These are phyloP conservation scores for Verticillium zaregamsianum DNA, from an alignment of 2,329 filamentous ascomycete genomes.

Conservation along the genomic window DNA sequence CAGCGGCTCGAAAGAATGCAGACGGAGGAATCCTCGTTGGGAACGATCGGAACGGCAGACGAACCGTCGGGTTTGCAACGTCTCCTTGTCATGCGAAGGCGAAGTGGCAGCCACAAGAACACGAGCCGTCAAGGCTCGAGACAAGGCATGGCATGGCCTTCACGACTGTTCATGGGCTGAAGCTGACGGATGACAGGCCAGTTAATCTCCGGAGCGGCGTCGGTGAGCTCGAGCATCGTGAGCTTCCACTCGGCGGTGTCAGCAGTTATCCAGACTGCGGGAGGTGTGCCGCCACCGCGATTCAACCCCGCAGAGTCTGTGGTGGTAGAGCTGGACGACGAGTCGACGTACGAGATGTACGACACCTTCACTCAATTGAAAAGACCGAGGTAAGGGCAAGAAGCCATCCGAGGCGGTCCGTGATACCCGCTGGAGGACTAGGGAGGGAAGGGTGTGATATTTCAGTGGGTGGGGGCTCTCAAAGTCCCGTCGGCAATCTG, in stretches of 20 bases:
- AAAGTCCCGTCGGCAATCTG: too few species aligned
- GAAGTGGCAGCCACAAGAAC: background rate
- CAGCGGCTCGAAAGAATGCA: background rate
- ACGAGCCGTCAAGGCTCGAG: background rate
- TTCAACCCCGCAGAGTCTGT: background rate
- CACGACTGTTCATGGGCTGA: too few species aligned
- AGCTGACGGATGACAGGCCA: background rate
- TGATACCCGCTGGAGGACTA: too few species aligned
- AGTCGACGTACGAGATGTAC: background rate
- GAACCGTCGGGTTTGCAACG: background rate
- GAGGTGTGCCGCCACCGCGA: background rate
- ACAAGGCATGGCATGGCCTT: background rate
- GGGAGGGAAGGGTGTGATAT: too few species aligned
- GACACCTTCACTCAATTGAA: background rate
- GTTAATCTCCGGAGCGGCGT: background rate
- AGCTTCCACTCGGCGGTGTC: background rate
- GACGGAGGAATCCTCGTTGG: background rate
- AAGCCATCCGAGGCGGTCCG: background rate
- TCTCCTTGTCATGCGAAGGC: background rate
- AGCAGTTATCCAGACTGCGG: background rate
- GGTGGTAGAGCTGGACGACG: background rate
- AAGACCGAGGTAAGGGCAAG: background rate
- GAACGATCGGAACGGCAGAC: background rate
- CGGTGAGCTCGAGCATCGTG: background rate
- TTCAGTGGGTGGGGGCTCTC: too few species aligned